phyloP scores from a whole-genome alignment of 495 filamentous ascomycete genomes.

The Neurospora africana region DNA sequence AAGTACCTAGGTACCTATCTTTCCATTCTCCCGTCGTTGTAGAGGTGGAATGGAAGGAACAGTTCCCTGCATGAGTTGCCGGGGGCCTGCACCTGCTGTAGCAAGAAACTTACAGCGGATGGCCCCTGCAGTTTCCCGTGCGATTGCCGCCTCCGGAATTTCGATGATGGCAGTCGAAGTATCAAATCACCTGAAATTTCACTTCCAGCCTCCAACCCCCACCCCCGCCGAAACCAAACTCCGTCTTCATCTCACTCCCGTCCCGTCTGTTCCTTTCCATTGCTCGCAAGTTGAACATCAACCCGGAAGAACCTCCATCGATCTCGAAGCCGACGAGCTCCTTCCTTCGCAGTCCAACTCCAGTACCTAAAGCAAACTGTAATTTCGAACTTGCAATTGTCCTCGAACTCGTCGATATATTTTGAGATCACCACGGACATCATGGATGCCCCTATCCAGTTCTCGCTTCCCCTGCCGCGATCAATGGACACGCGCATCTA shows the following conservation, averaged over 20 bases:
- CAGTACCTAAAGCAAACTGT: neutral
- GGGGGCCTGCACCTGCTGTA: neutral
- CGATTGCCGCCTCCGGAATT: slow-evolving; percentile 1
- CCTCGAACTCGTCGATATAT: neutral
- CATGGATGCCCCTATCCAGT: slow-evolving; percentile 39
- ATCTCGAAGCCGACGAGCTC: neutral
- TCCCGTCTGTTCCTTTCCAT: neutral
- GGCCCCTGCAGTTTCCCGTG: neutral
- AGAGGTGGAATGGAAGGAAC: neutral
- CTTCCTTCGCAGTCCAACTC: neutral
- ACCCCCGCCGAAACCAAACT: neutral
- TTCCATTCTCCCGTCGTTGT: neutral
- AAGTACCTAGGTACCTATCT: no score
- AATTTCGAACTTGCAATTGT: neutral
- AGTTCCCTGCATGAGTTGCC: neutral
- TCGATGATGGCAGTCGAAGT: slow-evolving; percentile 3
- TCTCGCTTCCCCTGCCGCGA: slow-evolving; percentile 69
- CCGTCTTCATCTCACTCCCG: neutral
- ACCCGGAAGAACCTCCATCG: neutral
- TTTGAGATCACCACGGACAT: neutral
- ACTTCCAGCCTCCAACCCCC: neutral
- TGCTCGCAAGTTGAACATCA: neutral
- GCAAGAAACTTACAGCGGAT: neutral
- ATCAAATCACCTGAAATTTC: neutral
- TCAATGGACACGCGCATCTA: slow-evolving; percentile 70